Evolutionary conservation across 306 rosid genomes (phyloP), one percentile per base, ranked within the genome.

Genomic region (Abrus precatorius): DNA sequence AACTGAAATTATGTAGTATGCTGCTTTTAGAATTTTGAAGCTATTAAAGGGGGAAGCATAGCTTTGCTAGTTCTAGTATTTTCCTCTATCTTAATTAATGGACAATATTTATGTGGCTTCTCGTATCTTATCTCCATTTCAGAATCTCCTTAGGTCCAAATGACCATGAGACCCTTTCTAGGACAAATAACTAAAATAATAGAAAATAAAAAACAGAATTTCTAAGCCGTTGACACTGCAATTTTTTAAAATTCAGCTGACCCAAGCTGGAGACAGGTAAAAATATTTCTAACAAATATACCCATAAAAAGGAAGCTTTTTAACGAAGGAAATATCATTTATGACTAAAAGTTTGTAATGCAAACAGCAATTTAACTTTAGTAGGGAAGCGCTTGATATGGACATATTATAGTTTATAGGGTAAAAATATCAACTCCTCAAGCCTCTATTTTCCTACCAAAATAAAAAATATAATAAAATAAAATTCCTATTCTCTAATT

Each of bases 381-480:
- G 83, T 53, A 49, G 75, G 55, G 57, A 61, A 66, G 63, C 34
- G 1, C 71, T 73, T 80, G 56, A 52, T 79, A 66, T 55, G 40
- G 73, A 75, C 84, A 82, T 70, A 82, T 20, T 20, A 20, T 20
- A 74, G 70, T 87, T 75, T 67, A 67, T 79, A 89, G 48, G 77
- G 88, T 48, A 63, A 49, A 20, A 77, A 54, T 60, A 70, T n/a
- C 45, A 55, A 76, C 79, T 75, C 69, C 67, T 70, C 61, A 36
- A 20, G 61, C 80, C 65, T 78, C 74, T 67, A 56, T 56, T 72
- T 53, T 13, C 64, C 67, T 80, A 7, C 14, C 77, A 67, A 20
- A 20, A 20, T 20, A 20, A 20, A 20, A 20, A 20, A 20, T 48
- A 12, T 43, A 75, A 32, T 33, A 40, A 61, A 47, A 65, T 36